Conservation (phyloP, 768 basidiomycete genomes). For the Lentinula lateritia region DNA sequence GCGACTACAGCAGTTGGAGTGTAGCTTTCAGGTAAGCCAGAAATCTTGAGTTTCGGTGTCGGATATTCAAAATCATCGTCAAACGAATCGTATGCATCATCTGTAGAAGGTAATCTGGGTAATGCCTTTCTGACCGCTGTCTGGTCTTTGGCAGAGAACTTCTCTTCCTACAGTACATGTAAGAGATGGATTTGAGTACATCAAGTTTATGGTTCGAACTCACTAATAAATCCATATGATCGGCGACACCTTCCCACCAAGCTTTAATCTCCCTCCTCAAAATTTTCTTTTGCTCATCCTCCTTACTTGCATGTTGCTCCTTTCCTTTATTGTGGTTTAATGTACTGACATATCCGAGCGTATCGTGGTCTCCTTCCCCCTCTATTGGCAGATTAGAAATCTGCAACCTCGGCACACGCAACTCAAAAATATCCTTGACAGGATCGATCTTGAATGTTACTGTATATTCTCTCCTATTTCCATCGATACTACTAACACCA, state of each 20-base stretch:
- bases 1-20: not conserved
- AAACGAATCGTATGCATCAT: conserved; percentile 43
- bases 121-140: conserved; percentile 40
- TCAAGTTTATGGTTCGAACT: conserved; percentile 13
- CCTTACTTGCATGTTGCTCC: conserved; percentile 11
- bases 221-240: conserved; percentile 57
- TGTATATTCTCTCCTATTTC: not conserved
- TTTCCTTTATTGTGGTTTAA: not conserved
- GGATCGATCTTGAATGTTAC: conserved; percentile 42
- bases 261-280: conserved; percentile 55
- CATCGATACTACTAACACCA: not conserved
- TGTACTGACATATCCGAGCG: not conserved
- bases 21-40: not conserved
- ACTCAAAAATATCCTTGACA: conserved; percentile 55
- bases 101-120: conserved; percentile 54
- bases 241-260: conserved; percentile 65
- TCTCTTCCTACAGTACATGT: conserved; percentile 33
- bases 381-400: conserved; percentile 28
- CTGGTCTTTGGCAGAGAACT: conserved; percentile 13
- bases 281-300: conserved; percentile 37
- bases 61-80: not conserved
- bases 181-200: not conserved
- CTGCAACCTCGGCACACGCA: conserved; percentile 56
- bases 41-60: not conserved
- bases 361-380: too few relatives aligned